A percentile compares a stretch with the other conserved stretches of the same genome.
Conservation (phyloP, 2,329 filamentous ascomycete species). For the Neonectria magnoliae region DNA sequence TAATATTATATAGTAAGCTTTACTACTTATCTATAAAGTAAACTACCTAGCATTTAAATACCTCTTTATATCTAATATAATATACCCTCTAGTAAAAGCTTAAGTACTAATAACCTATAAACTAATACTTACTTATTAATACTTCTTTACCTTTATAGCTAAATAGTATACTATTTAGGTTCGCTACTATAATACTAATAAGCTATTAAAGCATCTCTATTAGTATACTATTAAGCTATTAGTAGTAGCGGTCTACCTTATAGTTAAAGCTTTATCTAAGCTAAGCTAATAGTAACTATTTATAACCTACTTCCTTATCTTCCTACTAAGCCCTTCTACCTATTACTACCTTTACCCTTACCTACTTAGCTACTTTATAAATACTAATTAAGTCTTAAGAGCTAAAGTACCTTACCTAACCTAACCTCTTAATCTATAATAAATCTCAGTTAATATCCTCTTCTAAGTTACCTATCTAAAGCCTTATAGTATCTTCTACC, state of each 20-base stretch:
- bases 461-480: too few species aligned
- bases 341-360: too few species aligned
- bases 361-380: too few species aligned
- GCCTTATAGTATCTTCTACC: too few species aligned
- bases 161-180: not conserved
- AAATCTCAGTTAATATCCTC: too few species aligned
- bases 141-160: not conserved
- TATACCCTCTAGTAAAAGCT: not conserved
- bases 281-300: too few species aligned
- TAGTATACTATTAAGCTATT: not conserved
- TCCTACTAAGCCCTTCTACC: too few species aligned
- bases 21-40: not conserved
- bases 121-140: not conserved
- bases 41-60: not conserved
- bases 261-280: constrained; percentile 4
- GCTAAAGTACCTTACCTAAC: too few species aligned
- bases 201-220: not conserved
- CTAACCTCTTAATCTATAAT: too few species aligned
- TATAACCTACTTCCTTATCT: too few species aligned
- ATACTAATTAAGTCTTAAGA: too few species aligned
- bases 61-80: not conserved
- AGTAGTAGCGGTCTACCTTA: constrained; percentile 10
- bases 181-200: not conserved
- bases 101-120: not conserved
- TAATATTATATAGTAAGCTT: not conserved